Conservation (phyloP, 2,329 filamentous ascomycete genomes). For the Aphanoascus verrucosus region DNA sequence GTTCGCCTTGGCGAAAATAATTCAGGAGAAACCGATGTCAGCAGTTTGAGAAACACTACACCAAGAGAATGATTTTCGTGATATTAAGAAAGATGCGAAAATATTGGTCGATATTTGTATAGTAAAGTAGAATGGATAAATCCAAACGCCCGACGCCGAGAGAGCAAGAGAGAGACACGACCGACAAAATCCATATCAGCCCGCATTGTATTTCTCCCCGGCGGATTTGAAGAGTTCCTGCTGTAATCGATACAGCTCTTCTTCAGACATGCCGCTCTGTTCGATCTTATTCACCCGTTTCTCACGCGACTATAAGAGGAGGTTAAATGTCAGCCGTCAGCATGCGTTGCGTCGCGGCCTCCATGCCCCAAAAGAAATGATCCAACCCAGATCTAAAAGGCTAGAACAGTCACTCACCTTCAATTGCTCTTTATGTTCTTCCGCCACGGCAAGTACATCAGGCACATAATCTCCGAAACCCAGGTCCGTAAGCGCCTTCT, state of each 20-base stretch:
- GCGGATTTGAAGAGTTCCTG: slow-evolving; percentile 83
- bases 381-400: too few relatives aligned
- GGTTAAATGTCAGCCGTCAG: slow-evolving; percentile 5
- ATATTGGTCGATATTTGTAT: too few relatives aligned
- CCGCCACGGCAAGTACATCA: slow-evolving; percentile 74
- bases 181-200: background rate
- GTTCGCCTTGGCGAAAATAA: too few relatives aligned
- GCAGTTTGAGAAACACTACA: too few relatives aligned
- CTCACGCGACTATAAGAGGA: slow-evolving; percentile 66
- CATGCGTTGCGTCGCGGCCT: slow-evolving; percentile 18
- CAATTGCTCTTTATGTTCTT: slow-evolving; percentile 83
- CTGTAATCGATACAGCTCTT: slow-evolving; percentile 79
- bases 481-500: slow-evolving; percentile 81
- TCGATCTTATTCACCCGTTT: slow-evolving; percentile 97
- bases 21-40: too few relatives aligned
- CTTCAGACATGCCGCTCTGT: slow-evolving; percentile 80
- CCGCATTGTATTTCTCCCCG: slow-evolving; percentile 57
- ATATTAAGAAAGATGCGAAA: too few relatives aligned
- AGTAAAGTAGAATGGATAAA: too few relatives aligned
- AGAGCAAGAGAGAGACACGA: too few relatives aligned
- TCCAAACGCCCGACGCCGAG: too few relatives aligned
- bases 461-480: slow-evolving; percentile 88
- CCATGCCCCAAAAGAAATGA: too few relatives aligned
- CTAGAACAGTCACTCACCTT: slow-evolving; percentile 57
- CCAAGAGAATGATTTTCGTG: too few relatives aligned